Percentiles rank a stretch among this genome's conserved stretches.
These are phyloP conservation scores for Fonsecaea erecta DNA, from an alignment of 2,329 filamentous ascomycete species.

Conservation along the genomic window DNA sequence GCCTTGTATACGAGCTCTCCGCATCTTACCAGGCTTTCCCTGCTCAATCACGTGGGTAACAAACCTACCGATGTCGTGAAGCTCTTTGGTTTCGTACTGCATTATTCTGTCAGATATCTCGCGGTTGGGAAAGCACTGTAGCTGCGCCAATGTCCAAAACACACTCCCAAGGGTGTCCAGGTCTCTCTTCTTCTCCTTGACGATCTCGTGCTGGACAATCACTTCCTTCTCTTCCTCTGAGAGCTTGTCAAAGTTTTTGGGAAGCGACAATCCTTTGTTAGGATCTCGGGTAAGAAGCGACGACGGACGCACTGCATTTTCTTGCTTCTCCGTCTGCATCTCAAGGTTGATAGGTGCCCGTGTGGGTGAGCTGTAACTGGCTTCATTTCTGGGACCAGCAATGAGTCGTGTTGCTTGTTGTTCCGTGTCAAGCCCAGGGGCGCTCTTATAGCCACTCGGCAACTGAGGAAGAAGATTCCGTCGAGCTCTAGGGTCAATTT, in stretches of 20 bases:
- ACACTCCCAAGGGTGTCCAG: conserved; percentile 24
- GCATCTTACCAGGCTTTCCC: conserved; percentile 20
- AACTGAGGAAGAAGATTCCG: neutral
- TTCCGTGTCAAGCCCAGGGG: neutral
- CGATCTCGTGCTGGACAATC: conserved; percentile 28
- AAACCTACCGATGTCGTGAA: conserved; percentile 28
- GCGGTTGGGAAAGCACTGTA: conserved; percentile 17
- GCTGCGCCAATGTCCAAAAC: conserved; percentile 21
- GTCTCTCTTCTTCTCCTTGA: conserved; percentile 32
- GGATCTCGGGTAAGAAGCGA: neutral
- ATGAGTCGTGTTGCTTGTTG: neutral
- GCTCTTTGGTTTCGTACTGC: conserved; percentile 26
- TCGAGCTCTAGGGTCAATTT: neutral
- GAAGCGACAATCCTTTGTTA: conserved; percentile 16
- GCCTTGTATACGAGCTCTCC: conserved; percentile 24
- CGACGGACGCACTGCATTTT: neutral
- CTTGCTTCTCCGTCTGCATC: neutral
- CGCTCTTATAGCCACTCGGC: neutral
- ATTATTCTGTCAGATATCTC: conserved; percentile 15
- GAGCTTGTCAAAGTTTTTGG: conserved; percentile 20
- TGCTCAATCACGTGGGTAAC: conserved; percentile 26
- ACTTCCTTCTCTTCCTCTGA: conserved; percentile 21
- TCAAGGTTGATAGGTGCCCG: conserved; percentile 4
- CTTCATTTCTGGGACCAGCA: neutral
- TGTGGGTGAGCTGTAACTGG: neutral